Base-by-base conservation (phyloP, 106 monocot genomes). In the Apostasia ramifera region DNA sequence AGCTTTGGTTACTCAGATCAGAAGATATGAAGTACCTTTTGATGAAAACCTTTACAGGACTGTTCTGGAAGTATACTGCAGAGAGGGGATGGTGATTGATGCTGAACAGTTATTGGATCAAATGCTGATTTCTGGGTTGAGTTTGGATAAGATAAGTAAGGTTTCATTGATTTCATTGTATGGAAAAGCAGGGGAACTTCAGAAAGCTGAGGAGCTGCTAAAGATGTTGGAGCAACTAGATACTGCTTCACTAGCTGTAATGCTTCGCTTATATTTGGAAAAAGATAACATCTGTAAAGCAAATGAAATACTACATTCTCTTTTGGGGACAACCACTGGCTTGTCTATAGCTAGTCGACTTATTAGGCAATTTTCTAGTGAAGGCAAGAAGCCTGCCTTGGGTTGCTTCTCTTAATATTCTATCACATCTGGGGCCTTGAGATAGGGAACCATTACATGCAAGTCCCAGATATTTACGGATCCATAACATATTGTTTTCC, bases 311-410 rank as follows among this genome's bases (percentile, higher is more conserved):
- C 78, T 93, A 49, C 80, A 82, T 55, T 78, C 84, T 67, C 53
- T 98, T 72, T 45, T 82, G 54, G 76, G 73, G 57, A 83, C 72
- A 69, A 59, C 58, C 43, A 59, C 47, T 73, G 98, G 92, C 37
- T 72, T 80, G 65, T 74, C 81, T 47, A 68, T 74, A 53, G 81
- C 76, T 41, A 93, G 73, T 62, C 85, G 80, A 76, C 71, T 98
- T 57, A 85, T 98, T 56, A 78, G 60, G 63, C 92, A 87, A 74
- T 98, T 87, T 73, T 74, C 70, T 68, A 89, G 81, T 77, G 81
- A 90, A 90, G 97, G 97, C 66, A 84, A 76, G 86, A 51, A 71
- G 44, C 53, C 56, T 70, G 26, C 47, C 12, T 11, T 68, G 37
- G 57, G 44, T 40, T 41, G 9, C 63, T 38, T 73, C 38, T 64